Percentiles rank a stretch among this genome's conserved stretches.
Evolutionary conservation across 768 basidiomycete species (phyloP).

Genomic region (Boletales sp.): DNA sequence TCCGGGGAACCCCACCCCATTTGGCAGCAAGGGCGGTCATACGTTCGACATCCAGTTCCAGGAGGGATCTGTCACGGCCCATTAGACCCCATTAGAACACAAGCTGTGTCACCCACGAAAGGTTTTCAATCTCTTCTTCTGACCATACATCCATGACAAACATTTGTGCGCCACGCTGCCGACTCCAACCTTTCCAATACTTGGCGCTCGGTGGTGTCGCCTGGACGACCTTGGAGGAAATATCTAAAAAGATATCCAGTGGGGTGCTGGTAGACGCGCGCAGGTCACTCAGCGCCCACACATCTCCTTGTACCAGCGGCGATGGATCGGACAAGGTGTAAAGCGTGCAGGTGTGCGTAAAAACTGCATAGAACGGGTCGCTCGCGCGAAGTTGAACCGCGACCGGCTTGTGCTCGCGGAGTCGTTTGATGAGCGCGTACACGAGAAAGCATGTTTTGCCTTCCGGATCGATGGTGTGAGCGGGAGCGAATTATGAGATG

Average conservation of each 20-base stretch:
- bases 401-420: no score
- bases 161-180: not conserved
- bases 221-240: not conserved
- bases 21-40: not conserved
- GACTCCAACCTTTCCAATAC: no score
- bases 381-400: no score
- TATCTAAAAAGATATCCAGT: not conserved
- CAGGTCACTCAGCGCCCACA: not conserved
- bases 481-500: not conserved
- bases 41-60: not conserved
- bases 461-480: not conserved
- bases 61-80: not conserved
- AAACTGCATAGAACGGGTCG: no score
- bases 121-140: not conserved
- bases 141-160: not conserved
- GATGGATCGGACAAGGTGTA: no score
- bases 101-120: not conserved
- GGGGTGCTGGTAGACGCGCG: not conserved
- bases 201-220: no score
- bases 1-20: not conserved
- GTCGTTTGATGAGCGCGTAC: no score
- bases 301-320: no score
- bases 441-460: not conserved
- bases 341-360: no score
- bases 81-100: not conserved